Evolutionary conservation across 2,329 filamentous ascomycete species (phyloP).

Genomic region (Pyrenochaeta sp.): DNA sequence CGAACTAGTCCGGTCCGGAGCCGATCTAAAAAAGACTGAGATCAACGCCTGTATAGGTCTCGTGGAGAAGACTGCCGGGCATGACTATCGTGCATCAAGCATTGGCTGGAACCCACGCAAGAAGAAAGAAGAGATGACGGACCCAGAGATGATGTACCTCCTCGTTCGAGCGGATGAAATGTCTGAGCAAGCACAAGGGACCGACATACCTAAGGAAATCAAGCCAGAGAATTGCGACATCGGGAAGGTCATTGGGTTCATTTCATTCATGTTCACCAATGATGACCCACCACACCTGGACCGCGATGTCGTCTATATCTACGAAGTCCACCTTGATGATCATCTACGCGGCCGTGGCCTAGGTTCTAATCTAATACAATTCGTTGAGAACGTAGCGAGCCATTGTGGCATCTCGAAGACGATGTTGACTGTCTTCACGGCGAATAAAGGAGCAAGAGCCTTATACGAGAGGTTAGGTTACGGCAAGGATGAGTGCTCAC

Average conservation of each 20-base stretch:
- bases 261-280: slow-evolving; percentile 71
- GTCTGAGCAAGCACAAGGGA: neutral
- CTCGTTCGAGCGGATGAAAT: slow-evolving; percentile 49
- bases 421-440: slow-evolving; percentile 77
- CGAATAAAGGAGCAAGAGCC: slow-evolving; percentile 63
- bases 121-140: slow-evolving; percentile 74
- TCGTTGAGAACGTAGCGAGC: slow-evolving; percentile 62
- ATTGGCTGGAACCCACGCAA: slow-evolving; percentile 67
- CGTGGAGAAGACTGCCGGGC: slow-evolving; percentile 68
- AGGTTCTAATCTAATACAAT: slow-evolving; percentile 65
- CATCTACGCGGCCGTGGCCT: slow-evolving; percentile 68
- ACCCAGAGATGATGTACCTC: slow-evolving; percentile 72
- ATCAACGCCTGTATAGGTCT: slow-evolving; percentile 62
- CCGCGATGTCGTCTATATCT: slow-evolving; percentile 76
- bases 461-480: slow-evolving; percentile 71
- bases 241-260: slow-evolving; percentile 50
- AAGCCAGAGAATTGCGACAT: neutral
- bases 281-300: slow-evolving; percentile 58
- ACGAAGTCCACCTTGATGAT: slow-evolving; percentile 74
- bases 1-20: slow-evolving; percentile 31
- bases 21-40: slow-evolving; percentile 46
- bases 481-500: slow-evolving; percentile 60
- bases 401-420: slow-evolving; percentile 67
- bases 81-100: slow-evolving; percentile 69
- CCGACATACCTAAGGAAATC: neutral